These are phyloP conservation scores for Leonotis leonurus DNA, from an alignment of 257 asterid species.

Conservation along the genomic window DNA sequence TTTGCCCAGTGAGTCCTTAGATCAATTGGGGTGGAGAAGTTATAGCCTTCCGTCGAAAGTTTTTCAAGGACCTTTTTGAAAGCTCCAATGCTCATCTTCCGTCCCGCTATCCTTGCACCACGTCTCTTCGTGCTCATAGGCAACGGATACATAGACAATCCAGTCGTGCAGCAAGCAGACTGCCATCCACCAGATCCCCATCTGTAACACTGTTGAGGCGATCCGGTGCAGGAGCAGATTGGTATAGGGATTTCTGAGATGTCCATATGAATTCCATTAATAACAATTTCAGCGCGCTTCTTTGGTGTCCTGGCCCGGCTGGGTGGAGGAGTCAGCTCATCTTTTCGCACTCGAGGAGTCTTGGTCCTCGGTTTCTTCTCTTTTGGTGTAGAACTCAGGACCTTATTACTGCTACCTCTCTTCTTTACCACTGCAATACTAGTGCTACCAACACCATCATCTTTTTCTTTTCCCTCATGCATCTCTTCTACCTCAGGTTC, in stretches of 20 bases:
- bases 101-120: slow-evolving; percentile 80
- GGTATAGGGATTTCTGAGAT: slow-evolving; percentile 70
- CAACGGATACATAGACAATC: slow-evolving; percentile 62
- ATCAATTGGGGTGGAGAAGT: slow-evolving; percentile 68
- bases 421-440: slow-evolving; percentile 32
- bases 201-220: slow-evolving; percentile 76
- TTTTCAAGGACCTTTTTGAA: slow-evolving; percentile 82
- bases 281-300: slow-evolving; percentile 60
- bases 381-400: slow-evolving; percentile 39
- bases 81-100: slow-evolving; percentile 94
- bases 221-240: slow-evolving; percentile 78
- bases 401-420: slow-evolving; percentile 39
- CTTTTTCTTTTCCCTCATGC: slow-evolving; percentile 41
- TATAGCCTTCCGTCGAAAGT: slow-evolving; percentile 61
- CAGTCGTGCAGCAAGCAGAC: slow-evolving; percentile 82
- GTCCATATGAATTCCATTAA: slow-evolving; percentile 69
- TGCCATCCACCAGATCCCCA: slow-evolving; percentile 99
- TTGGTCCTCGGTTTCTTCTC: slow-evolving; percentile 55
- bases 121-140: slow-evolving; percentile 80
- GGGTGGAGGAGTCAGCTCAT: slow-evolving; percentile 28
- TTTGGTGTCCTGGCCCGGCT: slow-evolving; percentile 66
- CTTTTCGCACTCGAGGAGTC: slow-evolving; percentile 38
- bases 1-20: slow-evolving; percentile 83
- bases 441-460: slow-evolving; percentile 10
- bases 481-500: slow-evolving; percentile 34